Evolutionary conservation across 2,329 filamentous ascomycete genomes (phyloP), one percentile per base, ranked within the genome.

Genomic region (Xylariaceae sp.): DNA sequence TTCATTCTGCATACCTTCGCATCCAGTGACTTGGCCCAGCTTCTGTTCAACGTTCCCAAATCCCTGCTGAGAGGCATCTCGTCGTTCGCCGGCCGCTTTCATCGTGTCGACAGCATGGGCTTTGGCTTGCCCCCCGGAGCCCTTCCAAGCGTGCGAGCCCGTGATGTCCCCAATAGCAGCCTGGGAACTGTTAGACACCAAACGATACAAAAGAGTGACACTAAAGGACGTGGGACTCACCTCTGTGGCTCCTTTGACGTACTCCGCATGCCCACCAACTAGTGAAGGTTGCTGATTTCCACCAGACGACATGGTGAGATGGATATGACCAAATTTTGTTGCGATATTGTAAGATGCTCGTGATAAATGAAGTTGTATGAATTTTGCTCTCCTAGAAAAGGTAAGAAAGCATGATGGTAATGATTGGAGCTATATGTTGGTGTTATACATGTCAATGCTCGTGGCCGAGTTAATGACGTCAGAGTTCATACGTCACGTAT

Each of bases 1-100:
- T 63, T 85, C 82, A 44, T 74, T 72, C 64, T 77, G 68, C 84
- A 88, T 87, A 0, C 84, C 84, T 63, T 84, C 79, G 53, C 84
- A 88, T 0, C 84, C 83, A 0, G 79, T 75, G 1, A 76, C 65
- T 58, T 77, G 79, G 5, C 84, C 84, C 0, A 80, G 77, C 38
- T 82, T 59, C 68, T 86, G 78, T 62, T 88, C 84, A 3, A 73
- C 71, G 57, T 76, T 79, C 27, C 84, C 84, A 44, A 75, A 80
- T 0, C 83, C 83, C 35, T 76, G 67, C 5, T 32, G 27, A 32
- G 64, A 55, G 1, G 75, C 61, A 54, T 86, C 79, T 19, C 82
- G 72, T 42, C 73, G 65, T 53, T 80, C 74, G 47, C 72, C 70
- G 1, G 79, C 82, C 7, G 71, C 67, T 65, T 83, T 82, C 80